phyloP scores from a whole-genome alignment of 768 basidiomycete genomes.

The Zangia roseola region DNA sequence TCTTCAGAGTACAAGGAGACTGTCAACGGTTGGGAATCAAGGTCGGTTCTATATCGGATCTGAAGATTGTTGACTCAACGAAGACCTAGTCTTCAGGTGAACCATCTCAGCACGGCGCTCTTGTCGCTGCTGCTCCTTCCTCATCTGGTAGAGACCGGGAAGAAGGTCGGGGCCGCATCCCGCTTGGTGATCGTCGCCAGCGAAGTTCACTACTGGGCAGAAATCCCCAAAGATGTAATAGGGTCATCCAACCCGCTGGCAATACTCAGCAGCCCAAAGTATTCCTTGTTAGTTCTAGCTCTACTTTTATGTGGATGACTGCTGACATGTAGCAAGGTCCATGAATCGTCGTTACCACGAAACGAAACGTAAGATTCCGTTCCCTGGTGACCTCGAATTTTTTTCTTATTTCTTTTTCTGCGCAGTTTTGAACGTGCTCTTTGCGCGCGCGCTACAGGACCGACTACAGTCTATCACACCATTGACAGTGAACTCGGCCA shows the following conservation, averaged over 20 bases:
- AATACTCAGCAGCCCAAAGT: conserved; percentile 22
- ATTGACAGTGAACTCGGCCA: conserved; percentile 24
- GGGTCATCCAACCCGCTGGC: conserved; percentile 21
- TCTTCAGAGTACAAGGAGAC: conserved; percentile 23
- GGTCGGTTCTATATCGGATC: conserved; percentile 26
- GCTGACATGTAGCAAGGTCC: conserved; percentile 4
- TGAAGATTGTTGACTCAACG: background rate
- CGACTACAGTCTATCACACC: conserved; percentile 19
- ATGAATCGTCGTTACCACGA: conserved; percentile 22
- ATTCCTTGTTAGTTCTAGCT: conserved; percentile 13
- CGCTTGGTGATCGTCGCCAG: conserved; percentile 35
- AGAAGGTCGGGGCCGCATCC: conserved; percentile 18
- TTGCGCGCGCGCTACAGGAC: conserved; percentile 27
- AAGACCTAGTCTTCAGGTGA: conserved; percentile 33
- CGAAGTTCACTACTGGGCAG: conserved; percentile 21
- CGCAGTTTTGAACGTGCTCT: conserved; percentile 32
- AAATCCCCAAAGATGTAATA: conserved; percentile 20
- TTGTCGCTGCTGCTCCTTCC: conserved; percentile 35
- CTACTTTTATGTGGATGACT: background rate
- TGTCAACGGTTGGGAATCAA: conserved; percentile 46
- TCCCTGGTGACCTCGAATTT: background rate
- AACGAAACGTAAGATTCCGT: conserved; percentile 25
- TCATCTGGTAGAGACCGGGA: conserved; percentile 24
- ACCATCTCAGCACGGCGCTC: conserved; percentile 34
- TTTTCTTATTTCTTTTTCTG: too few species aligned